phyloP scores from a whole-genome alignment of 805 yeast genomes.

The Yarrowia keelungensis region DNA sequence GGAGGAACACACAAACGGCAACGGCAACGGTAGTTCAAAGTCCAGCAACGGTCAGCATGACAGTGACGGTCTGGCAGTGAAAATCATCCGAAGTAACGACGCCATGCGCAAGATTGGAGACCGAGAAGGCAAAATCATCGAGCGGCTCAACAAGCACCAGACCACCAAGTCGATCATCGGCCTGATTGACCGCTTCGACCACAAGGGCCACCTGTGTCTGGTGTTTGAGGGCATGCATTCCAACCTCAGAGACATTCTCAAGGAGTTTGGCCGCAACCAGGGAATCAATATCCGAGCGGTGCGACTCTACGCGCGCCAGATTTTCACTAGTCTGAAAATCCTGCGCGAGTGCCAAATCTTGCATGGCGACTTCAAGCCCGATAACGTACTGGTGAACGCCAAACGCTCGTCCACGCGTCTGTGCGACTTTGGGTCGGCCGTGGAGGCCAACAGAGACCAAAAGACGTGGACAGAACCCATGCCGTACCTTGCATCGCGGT shows the following conservation, averaged over 20 bases:
- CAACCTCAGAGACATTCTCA: conserved; percentile 73
- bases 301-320: conserved; percentile 70
- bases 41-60: neutral
- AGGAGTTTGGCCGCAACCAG: conserved; percentile 83
- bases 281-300: conserved; percentile 78
- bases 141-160: conserved; percentile 67
- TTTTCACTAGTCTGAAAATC: conserved; percentile 71
- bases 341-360: conserved; percentile 74
- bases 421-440: conserved; percentile 91
- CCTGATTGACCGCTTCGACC: conserved; percentile 74
- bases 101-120: conserved; percentile 70
- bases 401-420: conserved; percentile 74
- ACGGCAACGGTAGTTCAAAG: neutral
- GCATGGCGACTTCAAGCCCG: conserved; percentile 93
- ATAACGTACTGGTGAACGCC: conserved; percentile 74
- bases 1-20: neutral
- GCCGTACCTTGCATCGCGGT: conserved; percentile 60
- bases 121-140: conserved; percentile 69
- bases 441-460: conserved; percentile 41
- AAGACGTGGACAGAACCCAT: conserved; percentile 43
- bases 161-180: conserved; percentile 68
- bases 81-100: conserved; percentile 70
- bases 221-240: conserved; percentile 84
- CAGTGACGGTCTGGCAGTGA: conserved; percentile 55
- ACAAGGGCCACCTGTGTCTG: conserved; percentile 82